These are phyloP conservation scores for Diaporthe longicolla DNA, from an alignment of 2,329 filamentous ascomycete species.

Conservation along the genomic window DNA sequence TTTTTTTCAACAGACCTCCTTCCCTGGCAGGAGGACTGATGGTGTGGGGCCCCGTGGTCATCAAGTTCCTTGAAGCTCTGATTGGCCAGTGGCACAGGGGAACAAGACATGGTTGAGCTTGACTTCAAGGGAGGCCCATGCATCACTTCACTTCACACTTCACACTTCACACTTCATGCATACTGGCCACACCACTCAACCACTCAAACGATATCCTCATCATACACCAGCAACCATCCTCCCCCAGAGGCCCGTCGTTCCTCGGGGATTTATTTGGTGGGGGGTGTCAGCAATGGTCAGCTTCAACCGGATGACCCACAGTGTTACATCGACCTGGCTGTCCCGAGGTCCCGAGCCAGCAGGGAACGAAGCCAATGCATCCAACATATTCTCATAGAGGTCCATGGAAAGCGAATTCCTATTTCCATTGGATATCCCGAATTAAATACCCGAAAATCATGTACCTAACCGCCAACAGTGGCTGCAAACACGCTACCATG, in stretches of 20 bases:
- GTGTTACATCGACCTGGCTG: neutral
- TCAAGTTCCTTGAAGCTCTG: constrained; percentile 17
- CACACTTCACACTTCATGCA: constrained; percentile 15
- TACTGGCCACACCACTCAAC: neutral
- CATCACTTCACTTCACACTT: neutral
- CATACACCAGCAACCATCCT: too few relatives aligned
- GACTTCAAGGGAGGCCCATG: neutral
- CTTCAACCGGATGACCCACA: neutral
- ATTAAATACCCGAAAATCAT: neutral
- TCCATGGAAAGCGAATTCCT: neutral
- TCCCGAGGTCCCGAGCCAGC: neutral
- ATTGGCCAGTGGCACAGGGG: constrained; percentile 7
- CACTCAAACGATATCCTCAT: neutral
- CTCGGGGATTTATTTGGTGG: constrained; percentile 4
- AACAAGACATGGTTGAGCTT: neutral
- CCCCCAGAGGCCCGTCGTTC: neutral
- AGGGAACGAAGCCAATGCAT: neutral
- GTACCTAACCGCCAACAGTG: too few relatives aligned
- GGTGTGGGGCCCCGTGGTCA: constrained; percentile 14
- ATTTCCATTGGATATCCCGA: neutral
- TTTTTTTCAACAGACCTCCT: neutral
- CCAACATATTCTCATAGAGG: neutral
- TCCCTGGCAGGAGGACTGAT: constrained; percentile 6
- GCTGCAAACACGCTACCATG: too few relatives aligned
- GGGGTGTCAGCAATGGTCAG: constrained; percentile 7